Base-by-base conservation (phyloP, 495 filamentous ascomycete species). In the Cryomyces minteri region DNA sequence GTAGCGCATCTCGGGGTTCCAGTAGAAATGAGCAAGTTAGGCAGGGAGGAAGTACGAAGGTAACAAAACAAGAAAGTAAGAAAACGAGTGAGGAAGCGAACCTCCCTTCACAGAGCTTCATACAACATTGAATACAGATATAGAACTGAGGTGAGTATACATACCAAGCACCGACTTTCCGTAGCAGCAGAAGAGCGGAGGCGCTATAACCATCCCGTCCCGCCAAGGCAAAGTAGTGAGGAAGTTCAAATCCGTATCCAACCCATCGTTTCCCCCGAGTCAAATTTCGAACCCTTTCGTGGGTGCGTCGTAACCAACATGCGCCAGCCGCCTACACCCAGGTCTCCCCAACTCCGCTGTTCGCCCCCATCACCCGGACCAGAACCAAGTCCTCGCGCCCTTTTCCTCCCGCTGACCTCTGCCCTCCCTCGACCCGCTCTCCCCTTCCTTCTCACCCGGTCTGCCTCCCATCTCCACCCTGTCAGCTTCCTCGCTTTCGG, bases 381-480 rank as follows among this genome's bases (percentile, higher is more conserved):
- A 58, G 34, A 58, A 58, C 55, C 55, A 58, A 6, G 52, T 49
- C n/a, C 32, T 48, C 47, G 51, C 53, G 38, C 41, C 51, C 41
- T 31, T 31, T 18, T 33, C 14, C 29, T 44, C 38, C 37, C 29
- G 5, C 43, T 41, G 10, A 43, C 4, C 11, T 33, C 2, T 10
- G 11, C 8, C 42, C 25, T 10, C 42, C 7, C 10, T 18, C 11
- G 40, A 30, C 28, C 10, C 9, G 0, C 12, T 31, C 14, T 10
- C 10, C 10, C 7, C 8, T 43, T 9, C 14, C 10, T 4, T 8
- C 25, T 43, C 42, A 31, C 6, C 42, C 31, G 25, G 25, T n/a
- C 25, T 30, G 45, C 40, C 28, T 50, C 40, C 18, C 18, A 25
- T 25, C 18, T 25, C 18, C 18, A 2, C 37, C 47, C 44, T 30